These are phyloP conservation scores for Colletotrichum higginsianum DNA, from an alignment of 2,329 filamentous ascomycete genomes.

Conservation along the genomic window DNA sequence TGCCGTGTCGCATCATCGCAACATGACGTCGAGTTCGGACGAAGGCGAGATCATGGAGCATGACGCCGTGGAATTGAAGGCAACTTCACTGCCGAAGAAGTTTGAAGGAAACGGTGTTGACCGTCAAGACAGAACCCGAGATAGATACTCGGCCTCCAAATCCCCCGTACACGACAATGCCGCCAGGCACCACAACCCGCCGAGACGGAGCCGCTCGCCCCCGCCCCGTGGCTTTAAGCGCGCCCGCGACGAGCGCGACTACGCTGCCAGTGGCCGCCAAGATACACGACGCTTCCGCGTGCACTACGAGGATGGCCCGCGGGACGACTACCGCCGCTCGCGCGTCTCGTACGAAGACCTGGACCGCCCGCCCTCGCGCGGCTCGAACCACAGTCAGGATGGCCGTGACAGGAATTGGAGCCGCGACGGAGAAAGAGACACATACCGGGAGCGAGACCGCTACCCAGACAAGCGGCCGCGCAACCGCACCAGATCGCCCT, in stretches of 20 bases:
- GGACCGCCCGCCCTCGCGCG: conserved; percentile 64
- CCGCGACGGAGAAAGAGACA: conserved; percentile 49
- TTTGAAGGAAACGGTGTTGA: conserved; percentile 89
- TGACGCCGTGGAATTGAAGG: conserved; percentile 78
- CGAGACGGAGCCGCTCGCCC: conserved; percentile 61
- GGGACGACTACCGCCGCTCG: conserved; percentile 62
- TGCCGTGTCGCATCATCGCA: conserved; percentile 24
- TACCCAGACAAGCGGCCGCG: conserved; percentile 68
- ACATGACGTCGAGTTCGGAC: conserved; percentile 74
- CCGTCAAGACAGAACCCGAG: conserved; percentile 87
- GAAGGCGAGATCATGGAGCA: conserved; percentile 90
- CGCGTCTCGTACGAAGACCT: conserved; percentile 70
- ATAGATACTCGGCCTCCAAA: conserved; percentile 68
- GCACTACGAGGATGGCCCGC: conserved; percentile 72
- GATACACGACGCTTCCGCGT: conserved; percentile 74
- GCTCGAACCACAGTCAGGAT: conserved; percentile 62
- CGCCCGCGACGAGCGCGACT: conserved; percentile 73
- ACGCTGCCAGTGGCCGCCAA: conserved; percentile 55
- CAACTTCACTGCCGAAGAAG: conserved; percentile 86
- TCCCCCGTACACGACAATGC: conserved; percentile 68
- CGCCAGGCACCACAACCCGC: conserved; percentile 58
- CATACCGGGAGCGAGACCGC: conserved; percentile 54
- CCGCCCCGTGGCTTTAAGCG: conserved; percentile 80
- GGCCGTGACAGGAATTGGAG: conserved; percentile 64
- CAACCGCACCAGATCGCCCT: conserved; percentile 69